phyloP scores from a whole-genome alignment of 805 yeast genomes.

The Schwanniomyces polymorphus region DNA sequence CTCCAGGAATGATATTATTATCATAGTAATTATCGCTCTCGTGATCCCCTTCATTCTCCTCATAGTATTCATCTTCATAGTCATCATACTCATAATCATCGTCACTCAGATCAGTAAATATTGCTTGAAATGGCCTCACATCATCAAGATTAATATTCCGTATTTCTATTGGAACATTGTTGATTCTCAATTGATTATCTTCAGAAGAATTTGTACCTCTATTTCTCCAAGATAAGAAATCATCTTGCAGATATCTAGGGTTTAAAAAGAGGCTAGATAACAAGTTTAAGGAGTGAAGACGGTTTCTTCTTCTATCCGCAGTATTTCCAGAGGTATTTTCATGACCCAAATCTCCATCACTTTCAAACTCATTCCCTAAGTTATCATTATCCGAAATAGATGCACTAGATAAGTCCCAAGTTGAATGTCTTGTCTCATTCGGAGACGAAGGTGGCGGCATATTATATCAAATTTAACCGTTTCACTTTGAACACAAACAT shows the following conservation, averaged over 20 bases:
- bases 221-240: slow-evolving; percentile 4
- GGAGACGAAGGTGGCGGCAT: slow-evolving; percentile 13
- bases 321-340: background rate
- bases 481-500: background rate
- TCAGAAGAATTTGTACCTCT: slow-evolving; percentile 7
- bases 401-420: slow-evolving; percentile 4
- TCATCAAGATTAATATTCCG: slow-evolving; percentile 5
- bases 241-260: slow-evolving; percentile 1
- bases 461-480: background rate
- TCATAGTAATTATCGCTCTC: slow-evolving; percentile 15
- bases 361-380: slow-evolving; percentile 4
- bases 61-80: slow-evolving; percentile 5
- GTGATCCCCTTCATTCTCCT: slow-evolving; percentile 12
- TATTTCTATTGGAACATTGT: slow-evolving; percentile 8
- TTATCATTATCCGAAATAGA: background rate
- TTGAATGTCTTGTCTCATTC: slow-evolving; percentile 1
- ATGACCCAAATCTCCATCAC: background rate
- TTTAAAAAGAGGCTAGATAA: slow-evolving; percentile 5
- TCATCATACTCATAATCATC: slow-evolving; percentile 5
- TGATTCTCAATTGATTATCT: slow-evolving; percentile 6
- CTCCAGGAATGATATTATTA: slow-evolving; percentile 8
- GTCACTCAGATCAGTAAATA: background rate
- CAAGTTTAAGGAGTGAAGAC: slow-evolving; percentile 8
- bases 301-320: background rate
- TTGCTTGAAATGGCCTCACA: background rate